Conservation (phyloP, 495 filamentous ascomycete species). For the Penicillium simplicissimum region DNA sequence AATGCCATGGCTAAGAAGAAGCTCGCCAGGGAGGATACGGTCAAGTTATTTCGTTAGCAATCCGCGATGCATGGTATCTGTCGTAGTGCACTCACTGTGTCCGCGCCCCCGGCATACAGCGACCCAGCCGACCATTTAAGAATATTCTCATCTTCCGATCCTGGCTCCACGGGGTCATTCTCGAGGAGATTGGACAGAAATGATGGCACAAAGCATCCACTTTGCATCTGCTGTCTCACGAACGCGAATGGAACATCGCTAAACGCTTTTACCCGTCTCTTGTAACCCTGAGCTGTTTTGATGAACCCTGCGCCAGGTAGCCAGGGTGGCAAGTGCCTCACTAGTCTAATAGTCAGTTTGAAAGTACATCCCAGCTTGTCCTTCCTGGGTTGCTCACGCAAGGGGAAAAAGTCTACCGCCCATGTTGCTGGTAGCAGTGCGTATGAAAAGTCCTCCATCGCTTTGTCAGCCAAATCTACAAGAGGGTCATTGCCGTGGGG, state of each 20-base stretch:
- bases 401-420: slow-evolving; percentile 45
- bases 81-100: slow-evolving; percentile 24
- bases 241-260: slow-evolving; percentile 43
- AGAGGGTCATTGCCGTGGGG: slow-evolving; percentile 42
- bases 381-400: slow-evolving; percentile 9
- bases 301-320: slow-evolving; percentile 51
- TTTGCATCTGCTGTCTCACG: slow-evolving; percentile 45
- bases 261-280: slow-evolving; percentile 21
- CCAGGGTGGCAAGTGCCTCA: slow-evolving; percentile 47
- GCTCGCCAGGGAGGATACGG: slow-evolving; percentile 30
- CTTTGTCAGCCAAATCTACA: slow-evolving; percentile 38
- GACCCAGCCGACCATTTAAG: slow-evolving; percentile 52
- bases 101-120: slow-evolving; percentile 58
- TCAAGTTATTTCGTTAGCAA: slow-evolving; percentile 16
- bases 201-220: slow-evolving; percentile 31
- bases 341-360: slow-evolving; percentile 9
- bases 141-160: slow-evolving; percentile 29
- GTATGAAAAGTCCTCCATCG: slow-evolving; percentile 39
- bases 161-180: slow-evolving; percentile 17
- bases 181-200: slow-evolving; percentile 41
- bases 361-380: background rate
- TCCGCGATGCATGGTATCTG: background rate
- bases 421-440: slow-evolving; percentile 41
- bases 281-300: slow-evolving; percentile 34
- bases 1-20: slow-evolving; percentile 50